A percentile compares a stretch with the other conserved stretches of the same genome.
phyloP scores from a whole-genome alignment of 345 rosid species.

The Dovyalis caffra region DNA sequence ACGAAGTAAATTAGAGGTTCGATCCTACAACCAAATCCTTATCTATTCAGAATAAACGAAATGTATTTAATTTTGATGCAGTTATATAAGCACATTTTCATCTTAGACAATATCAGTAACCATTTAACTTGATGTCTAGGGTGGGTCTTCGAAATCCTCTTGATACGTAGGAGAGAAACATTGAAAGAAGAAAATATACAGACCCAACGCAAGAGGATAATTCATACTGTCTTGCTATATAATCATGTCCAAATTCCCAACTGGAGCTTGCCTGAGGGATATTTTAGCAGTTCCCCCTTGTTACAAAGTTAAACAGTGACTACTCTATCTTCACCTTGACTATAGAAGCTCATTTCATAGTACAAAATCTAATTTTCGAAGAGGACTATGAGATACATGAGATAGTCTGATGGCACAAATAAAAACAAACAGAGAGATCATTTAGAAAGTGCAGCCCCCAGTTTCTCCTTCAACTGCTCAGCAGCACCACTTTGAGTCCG shows the following conservation, averaged over 20 bases:
- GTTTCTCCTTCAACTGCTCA: constrained; percentile 83
- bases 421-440: constrained; percentile 27
- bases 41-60: not conserved
- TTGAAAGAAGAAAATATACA: not conserved
- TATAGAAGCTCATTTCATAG: not conserved
- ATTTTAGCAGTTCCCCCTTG: not conserved
- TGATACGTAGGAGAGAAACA: not conserved
- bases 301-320: not conserved
- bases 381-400: not conserved
- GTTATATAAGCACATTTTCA: not conserved
- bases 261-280: not conserved
- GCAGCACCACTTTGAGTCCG: constrained; percentile 65
- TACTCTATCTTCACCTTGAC: not conserved
- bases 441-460: constrained; percentile 53
- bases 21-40: not conserved
- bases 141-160: not conserved
- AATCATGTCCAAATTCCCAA: not conserved
- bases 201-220: not conserved
- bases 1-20: not conserved
- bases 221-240: not conserved
- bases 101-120: not conserved
- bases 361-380: not conserved
- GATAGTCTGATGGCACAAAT: not conserved
- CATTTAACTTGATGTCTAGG: not conserved
- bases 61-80: not conserved